Base-by-base conservation (phyloP, 2,329 filamentous ascomycete genomes). In the Cercospora sojina region DNA sequence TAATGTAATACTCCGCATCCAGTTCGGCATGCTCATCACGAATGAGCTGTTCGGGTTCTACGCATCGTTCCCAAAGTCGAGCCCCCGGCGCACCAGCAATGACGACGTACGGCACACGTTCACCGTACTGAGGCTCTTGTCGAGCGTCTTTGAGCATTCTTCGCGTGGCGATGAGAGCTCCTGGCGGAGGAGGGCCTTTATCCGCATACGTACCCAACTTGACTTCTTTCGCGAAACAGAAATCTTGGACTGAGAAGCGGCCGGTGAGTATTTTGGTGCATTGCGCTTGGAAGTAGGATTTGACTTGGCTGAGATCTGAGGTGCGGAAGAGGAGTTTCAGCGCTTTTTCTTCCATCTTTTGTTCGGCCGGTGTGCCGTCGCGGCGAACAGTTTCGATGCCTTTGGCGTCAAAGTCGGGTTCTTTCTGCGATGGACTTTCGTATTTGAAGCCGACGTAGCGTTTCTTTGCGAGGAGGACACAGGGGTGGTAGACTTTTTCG, bases 371-470 rank as follows among this genome's bases (percentile, higher is more conserved):
- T 0, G 93, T 98, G 43, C 95, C 95, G 77, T 99, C 95, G 58
- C 95, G 87, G 1, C 96, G 89, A 7, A 99, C 94, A 0, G 96
- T 99, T 82, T 99, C 96, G 70, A 98, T 99, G 31, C 96, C 95
- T 79, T 99, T 99, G 65, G 95, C 96, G 77, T 99, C 96, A 71
- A 98, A 98, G 1, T 96, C 91, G 0, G 95, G 94, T 70, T 89
- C 87, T 8, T 78, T 81, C 76, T 99, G 95, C 16, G 85, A 83
- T 41, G 86, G 86, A 71, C 84, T 87, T 76, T 99, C 95, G 80
- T 96, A 99, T 77, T 97, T 97, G 83, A 97, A 97, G 5, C 96
- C 96, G 3, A 98, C 96, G 73, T 99, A 99, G 64, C 95, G 90
- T 77, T 99, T 99, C 82, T 99, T 99, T 18, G 96, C 93, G 0